These are phyloP conservation scores for Lactarius deliciosus DNA, from an alignment of 768 basidiomycete genomes.

Conservation along the genomic window DNA sequence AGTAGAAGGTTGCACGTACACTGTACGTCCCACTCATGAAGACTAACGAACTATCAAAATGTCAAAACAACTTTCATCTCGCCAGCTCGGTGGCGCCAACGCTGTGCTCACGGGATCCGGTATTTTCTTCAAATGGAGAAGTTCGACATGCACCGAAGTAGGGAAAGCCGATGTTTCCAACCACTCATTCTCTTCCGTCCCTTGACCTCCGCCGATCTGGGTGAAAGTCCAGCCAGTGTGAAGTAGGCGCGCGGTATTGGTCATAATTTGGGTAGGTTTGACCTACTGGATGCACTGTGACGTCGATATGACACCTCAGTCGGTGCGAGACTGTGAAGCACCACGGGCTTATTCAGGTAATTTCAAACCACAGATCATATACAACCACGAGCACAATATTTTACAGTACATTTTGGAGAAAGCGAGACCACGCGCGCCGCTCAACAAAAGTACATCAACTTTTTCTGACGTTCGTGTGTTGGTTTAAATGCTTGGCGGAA, in stretches of 20 bases:
- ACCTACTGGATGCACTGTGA: slow-evolving; percentile 2
- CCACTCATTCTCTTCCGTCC: slow-evolving; percentile 61
- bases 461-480: slow-evolving; percentile 49
- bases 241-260: slow-evolving; percentile 35
- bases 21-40: slow-evolving; percentile 89
- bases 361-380: neutral
- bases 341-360: neutral
- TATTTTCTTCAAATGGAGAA: slow-evolving; percentile 69
- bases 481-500: slow-evolving; percentile 58
- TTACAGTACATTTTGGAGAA: neutral
- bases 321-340: too few species aligned
- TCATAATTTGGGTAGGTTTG: slow-evolving; percentile 28
- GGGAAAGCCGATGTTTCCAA: slow-evolving; percentile 63
- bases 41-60: slow-evolving; percentile 58
- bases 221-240: slow-evolving; percentile 62
- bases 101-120: slow-evolving; percentile 69
- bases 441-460: slow-evolving; percentile 41
- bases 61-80: slow-evolving; percentile 18
- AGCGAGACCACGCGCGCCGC: neutral
- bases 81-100: too few species aligned
- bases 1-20: slow-evolving; percentile 47
- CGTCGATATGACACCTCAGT: slow-evolving; percentile 1
- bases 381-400: neutral
- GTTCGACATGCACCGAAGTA: slow-evolving; percentile 85
- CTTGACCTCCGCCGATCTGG: slow-evolving; percentile 60